phyloP scores from a whole-genome alignment of 2,329 filamentous ascomycete species.

The Cordyceps pruinosa region DNA sequence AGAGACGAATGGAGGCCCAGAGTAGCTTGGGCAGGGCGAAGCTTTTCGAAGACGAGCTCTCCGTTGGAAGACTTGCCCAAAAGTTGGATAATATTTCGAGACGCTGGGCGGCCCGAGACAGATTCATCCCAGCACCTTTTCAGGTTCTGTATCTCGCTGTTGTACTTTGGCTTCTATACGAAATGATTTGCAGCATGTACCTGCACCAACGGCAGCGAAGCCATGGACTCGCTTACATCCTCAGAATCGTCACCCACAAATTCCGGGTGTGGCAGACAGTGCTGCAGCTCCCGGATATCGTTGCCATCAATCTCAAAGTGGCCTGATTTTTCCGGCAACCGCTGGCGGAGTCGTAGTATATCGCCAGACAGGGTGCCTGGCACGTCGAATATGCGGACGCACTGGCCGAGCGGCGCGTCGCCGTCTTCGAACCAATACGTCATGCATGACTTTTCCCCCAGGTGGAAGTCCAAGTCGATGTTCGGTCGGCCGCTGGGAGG shows the following conservation, averaged over 20 bases:
- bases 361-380: slow-evolving; percentile 20
- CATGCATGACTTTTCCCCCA: not conserved
- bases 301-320: not conserved
- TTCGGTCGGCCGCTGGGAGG: not conserved
- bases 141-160: slow-evolving; percentile 22
- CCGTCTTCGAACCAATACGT: slow-evolving; percentile 16
- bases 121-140: slow-evolving; percentile 18
- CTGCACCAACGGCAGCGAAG: slow-evolving; percentile 15
- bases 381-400: slow-evolving; percentile 17
- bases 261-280: not conserved
- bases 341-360: slow-evolving; percentile 17
- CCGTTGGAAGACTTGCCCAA: not conserved
- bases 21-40: not conserved
- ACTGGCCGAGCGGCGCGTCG: slow-evolving; percentile 12
- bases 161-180: slow-evolving; percentile 22
- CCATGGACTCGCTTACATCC: not conserved
- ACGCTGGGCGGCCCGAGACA: not conserved
- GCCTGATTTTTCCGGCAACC: slow-evolving; percentile 13
- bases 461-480: not conserved
- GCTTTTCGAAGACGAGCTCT: not conserved
- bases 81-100: not conserved
- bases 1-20: slow-evolving; percentile 12
- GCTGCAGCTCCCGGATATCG: not conserved
- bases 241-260: not conserved
- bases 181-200: slow-evolving; percentile 21